Percentiles rank a stretch among this genome's conserved stretches.
These are phyloP conservation scores for Aureobasidium sp. DNA, from an alignment of 2,329 filamentous ascomycete species.

Conservation along the genomic window DNA sequence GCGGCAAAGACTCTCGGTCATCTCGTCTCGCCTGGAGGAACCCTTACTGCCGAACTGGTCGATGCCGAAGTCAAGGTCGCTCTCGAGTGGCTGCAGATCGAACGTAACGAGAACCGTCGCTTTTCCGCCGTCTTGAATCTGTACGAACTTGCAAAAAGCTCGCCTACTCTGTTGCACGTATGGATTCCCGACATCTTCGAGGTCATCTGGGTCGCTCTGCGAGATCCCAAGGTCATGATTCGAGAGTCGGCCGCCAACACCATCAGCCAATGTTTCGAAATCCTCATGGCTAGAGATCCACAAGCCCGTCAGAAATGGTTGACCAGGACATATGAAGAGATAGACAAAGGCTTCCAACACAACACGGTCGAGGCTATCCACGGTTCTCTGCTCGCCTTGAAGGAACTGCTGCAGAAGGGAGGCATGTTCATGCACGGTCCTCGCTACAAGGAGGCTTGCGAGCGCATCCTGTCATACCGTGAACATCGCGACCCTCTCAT, in stretches of 20 bases:
- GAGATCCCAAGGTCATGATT: slow-evolving; percentile 85
- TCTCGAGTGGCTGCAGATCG: slow-evolving; percentile 92
- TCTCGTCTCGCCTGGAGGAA: slow-evolving; percentile 84
- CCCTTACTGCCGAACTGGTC: slow-evolving; percentile 88
- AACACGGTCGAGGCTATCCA: slow-evolving; percentile 83
- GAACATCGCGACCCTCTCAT: slow-evolving; percentile 86
- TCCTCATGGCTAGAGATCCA: slow-evolving; percentile 86
- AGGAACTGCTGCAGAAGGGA: slow-evolving; percentile 86
- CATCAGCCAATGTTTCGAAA: slow-evolving; percentile 90
- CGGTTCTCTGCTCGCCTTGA: slow-evolving; percentile 85
- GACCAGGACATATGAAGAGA: slow-evolving; percentile 80
- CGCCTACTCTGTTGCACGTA: slow-evolving; percentile 88
- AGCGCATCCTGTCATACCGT: slow-evolving; percentile 85
- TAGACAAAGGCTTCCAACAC: slow-evolving; percentile 67
- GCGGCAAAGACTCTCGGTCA: slow-evolving; percentile 84
- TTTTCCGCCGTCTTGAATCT: slow-evolving; percentile 90
- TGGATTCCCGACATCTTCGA: slow-evolving; percentile 95
- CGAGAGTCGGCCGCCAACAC: slow-evolving; percentile 86
- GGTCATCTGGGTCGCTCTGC: slow-evolving; percentile 88
- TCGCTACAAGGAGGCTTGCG: slow-evolving; percentile 77
- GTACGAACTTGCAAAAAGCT: slow-evolving; percentile 82
- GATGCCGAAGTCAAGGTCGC: slow-evolving; percentile 96
- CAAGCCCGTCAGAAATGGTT: slow-evolving; percentile 84
- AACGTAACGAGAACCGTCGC: slow-evolving; percentile 83
- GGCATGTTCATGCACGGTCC: slow-evolving; percentile 99